A percentile compares a stretch with the other conserved stretches of the same genome.
Evolutionary conservation across 768 basidiomycete species (phyloP).

Genomic region (Tephrocybe sp.): DNA sequence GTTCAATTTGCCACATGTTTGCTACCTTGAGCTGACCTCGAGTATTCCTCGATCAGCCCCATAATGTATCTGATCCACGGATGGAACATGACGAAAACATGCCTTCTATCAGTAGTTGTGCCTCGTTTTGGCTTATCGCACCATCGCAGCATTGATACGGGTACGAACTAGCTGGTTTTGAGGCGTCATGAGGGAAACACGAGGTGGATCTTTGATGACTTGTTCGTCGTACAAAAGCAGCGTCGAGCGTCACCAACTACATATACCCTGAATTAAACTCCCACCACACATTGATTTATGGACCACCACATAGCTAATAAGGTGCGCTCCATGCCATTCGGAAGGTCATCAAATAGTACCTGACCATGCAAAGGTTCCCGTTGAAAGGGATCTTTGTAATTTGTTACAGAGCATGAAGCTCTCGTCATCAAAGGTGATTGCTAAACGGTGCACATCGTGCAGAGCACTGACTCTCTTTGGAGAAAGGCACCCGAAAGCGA

Average conservation of each 20-base stretch:
- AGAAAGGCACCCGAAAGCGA: conserved; percentile 44
- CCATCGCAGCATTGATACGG: not conserved
- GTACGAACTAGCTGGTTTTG: not conserved
- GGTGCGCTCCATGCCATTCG: not conserved
- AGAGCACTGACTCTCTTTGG: conserved; percentile 28
- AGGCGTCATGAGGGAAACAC: conserved; percentile 10
- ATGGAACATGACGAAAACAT: conserved; percentile 1
- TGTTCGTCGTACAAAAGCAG: conserved; percentile 6
- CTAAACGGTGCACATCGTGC: conserved; percentile 12
- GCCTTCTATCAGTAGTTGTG: not conserved
- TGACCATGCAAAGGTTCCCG: conserved; percentile 6
- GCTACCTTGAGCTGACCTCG: too few species aligned
- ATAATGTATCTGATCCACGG: not conserved
- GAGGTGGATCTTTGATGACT: conserved; percentile 10
- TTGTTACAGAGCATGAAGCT: conserved; percentile 50
- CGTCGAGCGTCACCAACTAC: not conserved
- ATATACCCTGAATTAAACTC: not conserved
- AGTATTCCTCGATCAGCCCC: too few species aligned
- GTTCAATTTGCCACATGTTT: too few species aligned
- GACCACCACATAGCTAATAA: conserved; percentile 1
- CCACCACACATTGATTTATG: not conserved
- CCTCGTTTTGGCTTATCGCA: conserved; percentile 9
- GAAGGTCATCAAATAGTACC: too few species aligned
- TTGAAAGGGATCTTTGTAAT: conserved; percentile 52
- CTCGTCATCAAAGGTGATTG: conserved; percentile 29